Conservation (phyloP, 1,139 yeast species). For the Geotrichum siamense region DNA sequence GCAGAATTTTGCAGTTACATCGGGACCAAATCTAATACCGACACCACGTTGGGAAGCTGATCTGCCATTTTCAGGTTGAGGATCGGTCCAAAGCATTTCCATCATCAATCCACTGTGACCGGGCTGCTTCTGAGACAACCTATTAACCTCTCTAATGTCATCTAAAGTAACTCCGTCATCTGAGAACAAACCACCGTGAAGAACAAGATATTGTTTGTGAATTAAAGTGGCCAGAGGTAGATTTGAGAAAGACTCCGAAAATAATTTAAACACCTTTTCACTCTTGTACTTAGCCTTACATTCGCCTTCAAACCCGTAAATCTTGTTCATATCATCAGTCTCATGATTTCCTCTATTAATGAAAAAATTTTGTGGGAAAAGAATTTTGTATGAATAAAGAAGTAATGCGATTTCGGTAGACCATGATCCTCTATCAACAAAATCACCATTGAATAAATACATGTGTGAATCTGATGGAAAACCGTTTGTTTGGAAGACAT, state of each 20-base stretch:
- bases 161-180: slow-evolving; percentile 62
- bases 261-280: slow-evolving; percentile 74
- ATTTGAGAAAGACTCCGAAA: slow-evolving; percentile 78
- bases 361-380: slow-evolving; percentile 65
- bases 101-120: slow-evolving; percentile 88
- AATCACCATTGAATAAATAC: slow-evolving; percentile 91
- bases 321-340: slow-evolving; percentile 92
- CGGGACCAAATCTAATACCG: slow-evolving; percentile 96
- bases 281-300: slow-evolving; percentile 77
- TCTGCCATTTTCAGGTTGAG: slow-evolving; percentile 70
- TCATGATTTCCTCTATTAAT: slow-evolving; percentile 96
- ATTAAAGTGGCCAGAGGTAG: slow-evolving; percentile 82
- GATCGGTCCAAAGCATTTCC: slow-evolving; percentile 98
- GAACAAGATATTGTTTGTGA: slow-evolving; percentile 62
- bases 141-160: slow-evolving; percentile 64
- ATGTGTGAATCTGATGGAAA: slow-evolving; percentile 57
- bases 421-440: slow-evolving; percentile 98
- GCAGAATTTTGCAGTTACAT: slow-evolving; percentile 75
- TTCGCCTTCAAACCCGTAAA: slow-evolving; percentile 94
- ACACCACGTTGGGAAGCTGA: slow-evolving; percentile 90
- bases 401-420: slow-evolving; percentile 90
- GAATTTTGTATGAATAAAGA: slow-evolving; percentile 67
- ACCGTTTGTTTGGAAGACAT: slow-evolving; percentile 71
- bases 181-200: slow-evolving; percentile 95
- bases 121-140: slow-evolving; percentile 68